Conservation (phyloP, 2,329 filamentous ascomycete genomes). For the Diaporthe capsici region DNA sequence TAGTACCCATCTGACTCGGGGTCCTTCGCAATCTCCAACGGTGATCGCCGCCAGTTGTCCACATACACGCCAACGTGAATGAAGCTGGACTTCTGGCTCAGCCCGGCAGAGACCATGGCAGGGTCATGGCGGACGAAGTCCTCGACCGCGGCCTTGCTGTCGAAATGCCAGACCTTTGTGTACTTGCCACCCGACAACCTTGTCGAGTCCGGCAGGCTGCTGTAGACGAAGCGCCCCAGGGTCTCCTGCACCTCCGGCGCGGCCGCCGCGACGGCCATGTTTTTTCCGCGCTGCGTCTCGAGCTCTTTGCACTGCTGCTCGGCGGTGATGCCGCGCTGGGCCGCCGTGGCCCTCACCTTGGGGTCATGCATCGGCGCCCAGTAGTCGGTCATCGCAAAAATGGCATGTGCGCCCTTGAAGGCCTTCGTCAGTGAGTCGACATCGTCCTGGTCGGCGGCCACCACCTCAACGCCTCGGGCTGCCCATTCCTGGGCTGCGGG, state of each 20-base stretch:
- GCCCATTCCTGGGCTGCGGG: slow-evolving; percentile 43
- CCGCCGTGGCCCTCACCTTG: neutral
- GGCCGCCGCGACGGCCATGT: slow-evolving; percentile 21
- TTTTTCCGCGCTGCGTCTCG: neutral
- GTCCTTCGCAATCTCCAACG: neutral
- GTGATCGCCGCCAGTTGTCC: neutral
- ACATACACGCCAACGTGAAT: neutral
- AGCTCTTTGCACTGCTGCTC: neutral
- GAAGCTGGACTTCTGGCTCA: slow-evolving; percentile 6
- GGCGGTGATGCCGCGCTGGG: neutral
- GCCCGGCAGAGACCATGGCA: neutral
- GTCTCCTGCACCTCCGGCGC: neutral
- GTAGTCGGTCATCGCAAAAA: slow-evolving; percentile 25
- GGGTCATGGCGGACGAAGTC: neutral
- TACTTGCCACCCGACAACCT: neutral
- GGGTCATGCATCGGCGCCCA: neutral
- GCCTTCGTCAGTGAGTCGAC: neutral
- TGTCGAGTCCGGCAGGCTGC: neutral
- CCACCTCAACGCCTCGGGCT: slow-evolving; percentile 15
- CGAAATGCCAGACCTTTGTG: slow-evolving; percentile 2
- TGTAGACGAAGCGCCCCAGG: slow-evolving; percentile 17
- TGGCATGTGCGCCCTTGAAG: slow-evolving; percentile 7
- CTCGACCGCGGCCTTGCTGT: slow-evolving; percentile 8
- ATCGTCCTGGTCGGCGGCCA: slow-evolving; percentile 14
- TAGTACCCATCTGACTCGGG: neutral